Evolutionary conservation across 192 early-diverging fungal species (phyloP).

Genomic region (Blastocladiella britannica): DNA sequence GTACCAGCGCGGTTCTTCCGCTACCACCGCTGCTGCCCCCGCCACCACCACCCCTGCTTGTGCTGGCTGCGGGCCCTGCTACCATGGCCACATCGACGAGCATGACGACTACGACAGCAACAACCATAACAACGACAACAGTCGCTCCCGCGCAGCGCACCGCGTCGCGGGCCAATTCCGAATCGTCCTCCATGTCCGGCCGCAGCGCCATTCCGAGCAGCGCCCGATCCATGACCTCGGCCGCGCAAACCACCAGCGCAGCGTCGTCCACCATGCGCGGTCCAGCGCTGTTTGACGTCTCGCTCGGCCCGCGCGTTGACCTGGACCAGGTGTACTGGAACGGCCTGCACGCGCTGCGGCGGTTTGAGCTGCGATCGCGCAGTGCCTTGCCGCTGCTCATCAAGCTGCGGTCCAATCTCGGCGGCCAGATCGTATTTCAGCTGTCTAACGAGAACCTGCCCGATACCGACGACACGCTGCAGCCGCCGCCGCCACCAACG

Average conservation of each 20-base stretch:
- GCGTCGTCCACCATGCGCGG: background rate
- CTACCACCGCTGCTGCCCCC: too few species aligned
- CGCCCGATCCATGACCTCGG: background rate
- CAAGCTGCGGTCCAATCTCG: slow-evolving; percentile 58
- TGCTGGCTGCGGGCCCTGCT: too few species aligned
- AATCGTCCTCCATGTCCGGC: background rate
- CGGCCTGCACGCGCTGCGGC: slow-evolving; percentile 52
- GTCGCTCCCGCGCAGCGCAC: background rate
- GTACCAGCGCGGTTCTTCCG: too few species aligned
- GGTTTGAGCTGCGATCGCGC: slow-evolving; percentile 49
- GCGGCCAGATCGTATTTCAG: slow-evolving; percentile 63
- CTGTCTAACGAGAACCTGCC: slow-evolving; percentile 65
- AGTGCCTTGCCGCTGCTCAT: slow-evolving; percentile 32
- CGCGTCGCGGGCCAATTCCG: background rate
- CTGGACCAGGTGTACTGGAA: slow-evolving; percentile 68
- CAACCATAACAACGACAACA: background rate
- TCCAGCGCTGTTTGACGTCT: slow-evolving; percentile 20
- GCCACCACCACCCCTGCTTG: too few species aligned
- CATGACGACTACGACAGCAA: background rate
- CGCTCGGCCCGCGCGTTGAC: slow-evolving; percentile 31
- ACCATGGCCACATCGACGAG: background rate
- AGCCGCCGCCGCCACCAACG: slow-evolving; percentile 5
- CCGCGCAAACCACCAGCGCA: background rate
- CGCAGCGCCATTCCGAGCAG: background rate
- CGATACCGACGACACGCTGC: slow-evolving; percentile 1